phyloP scores from a whole-genome alignment of 768 basidiomycete genomes.

The Solioccasus polychromus region DNA sequence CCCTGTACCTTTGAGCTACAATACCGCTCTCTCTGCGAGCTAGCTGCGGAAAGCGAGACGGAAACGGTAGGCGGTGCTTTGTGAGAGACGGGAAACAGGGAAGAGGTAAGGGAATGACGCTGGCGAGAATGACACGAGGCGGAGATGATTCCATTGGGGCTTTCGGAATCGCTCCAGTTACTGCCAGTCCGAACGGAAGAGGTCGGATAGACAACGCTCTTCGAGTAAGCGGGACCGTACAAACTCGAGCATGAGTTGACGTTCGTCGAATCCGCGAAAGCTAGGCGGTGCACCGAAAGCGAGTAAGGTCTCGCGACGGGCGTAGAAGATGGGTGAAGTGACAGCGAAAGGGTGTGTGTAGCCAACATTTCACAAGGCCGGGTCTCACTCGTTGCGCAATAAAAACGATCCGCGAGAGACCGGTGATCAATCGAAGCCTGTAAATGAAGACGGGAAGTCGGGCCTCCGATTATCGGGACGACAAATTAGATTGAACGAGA shows the following conservation, averaged over 20 bases:
- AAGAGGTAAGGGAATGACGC: slow-evolving; percentile 5
- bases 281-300: slow-evolving; percentile 12
- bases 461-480: slow-evolving; percentile 18
- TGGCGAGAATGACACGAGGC: slow-evolving; percentile 5
- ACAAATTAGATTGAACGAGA: slow-evolving; percentile 20
- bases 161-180: slow-evolving; percentile 8
- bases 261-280: slow-evolving; percentile 28
- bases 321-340: not conserved
- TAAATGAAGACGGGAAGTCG: slow-evolving; percentile 5
- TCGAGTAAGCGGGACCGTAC: slow-evolving; percentile 4
- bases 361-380: slow-evolving; percentile 17
- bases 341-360: slow-evolving; percentile 7
- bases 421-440: slow-evolving; percentile 11
- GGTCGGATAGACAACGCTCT: slow-evolving; percentile 13
- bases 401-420: slow-evolving; percentile 4
- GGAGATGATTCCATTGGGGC: not conserved
- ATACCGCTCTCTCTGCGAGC: slow-evolving; percentile 17
- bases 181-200: slow-evolving; percentile 17
- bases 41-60: slow-evolving; percentile 35
- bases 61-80: slow-evolving; percentile 40
- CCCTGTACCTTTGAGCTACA: slow-evolving; percentile 6
- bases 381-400: slow-evolving; percentile 8
- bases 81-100: slow-evolving; percentile 21
- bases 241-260: slow-evolving; percentile 6
- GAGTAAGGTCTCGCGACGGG: not conserved